Conservation (phyloP, 2,329 filamentous ascomycete genomes). For the Aspergillus sp. region DNA sequence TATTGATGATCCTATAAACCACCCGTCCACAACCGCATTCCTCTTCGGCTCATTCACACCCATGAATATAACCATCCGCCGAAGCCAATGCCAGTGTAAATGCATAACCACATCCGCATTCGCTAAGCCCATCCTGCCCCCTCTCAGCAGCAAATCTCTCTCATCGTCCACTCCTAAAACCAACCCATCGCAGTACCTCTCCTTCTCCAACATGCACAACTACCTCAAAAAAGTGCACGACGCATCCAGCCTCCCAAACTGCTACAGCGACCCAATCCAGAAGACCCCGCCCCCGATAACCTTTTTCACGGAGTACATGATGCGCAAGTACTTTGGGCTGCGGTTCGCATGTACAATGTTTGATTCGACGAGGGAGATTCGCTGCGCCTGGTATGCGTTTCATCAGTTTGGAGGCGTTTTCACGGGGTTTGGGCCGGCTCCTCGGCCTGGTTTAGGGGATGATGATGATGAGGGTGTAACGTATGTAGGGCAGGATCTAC, state of each 20-base stretch:
- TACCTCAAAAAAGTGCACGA: background rate
- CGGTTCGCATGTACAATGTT: background rate
- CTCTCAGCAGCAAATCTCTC: background rate
- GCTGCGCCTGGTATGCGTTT: background rate
- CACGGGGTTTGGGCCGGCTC: background rate
- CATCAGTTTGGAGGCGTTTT: background rate
- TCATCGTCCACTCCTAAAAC: too few species aligned
- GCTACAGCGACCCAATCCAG: background rate
- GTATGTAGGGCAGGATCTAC: background rate
- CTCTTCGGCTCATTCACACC: slow-evolving; percentile 2
- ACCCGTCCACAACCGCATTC: background rate
- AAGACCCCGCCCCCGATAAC: background rate
- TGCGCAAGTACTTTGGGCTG: slow-evolving; percentile 5
- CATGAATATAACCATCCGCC: background rate
- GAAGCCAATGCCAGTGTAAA: background rate
- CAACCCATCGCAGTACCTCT: background rate
- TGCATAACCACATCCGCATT: background rate
- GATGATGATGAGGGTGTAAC: too few species aligned
- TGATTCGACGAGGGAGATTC: background rate
- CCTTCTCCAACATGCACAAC: background rate
- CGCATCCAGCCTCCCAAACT: background rate
- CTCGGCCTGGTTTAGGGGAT: background rate
- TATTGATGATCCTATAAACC: background rate
- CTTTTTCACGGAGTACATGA: slow-evolving; percentile 8
- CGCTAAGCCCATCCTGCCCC: background rate